These are phyloP conservation scores for Ascochyta clinopodiicola DNA, from an alignment of 2,329 filamentous ascomycete species.

Conservation along the genomic window DNA sequence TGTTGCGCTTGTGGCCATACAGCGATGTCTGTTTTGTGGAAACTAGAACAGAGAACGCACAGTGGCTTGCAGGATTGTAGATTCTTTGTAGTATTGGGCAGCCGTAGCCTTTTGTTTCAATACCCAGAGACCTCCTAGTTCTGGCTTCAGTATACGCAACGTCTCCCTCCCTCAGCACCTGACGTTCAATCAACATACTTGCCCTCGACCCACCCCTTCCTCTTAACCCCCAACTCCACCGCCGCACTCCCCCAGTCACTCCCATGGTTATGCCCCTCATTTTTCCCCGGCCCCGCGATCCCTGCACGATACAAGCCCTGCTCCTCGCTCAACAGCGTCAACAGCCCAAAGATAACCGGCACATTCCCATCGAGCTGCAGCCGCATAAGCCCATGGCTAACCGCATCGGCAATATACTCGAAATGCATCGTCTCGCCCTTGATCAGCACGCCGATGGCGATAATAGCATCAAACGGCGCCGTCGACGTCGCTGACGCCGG, in stretches of 20 bases:
- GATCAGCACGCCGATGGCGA: slow-evolving; percentile 94
- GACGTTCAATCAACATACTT: slow-evolving; percentile 56
- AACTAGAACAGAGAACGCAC: no score
- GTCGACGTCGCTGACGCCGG: slow-evolving; percentile 30
- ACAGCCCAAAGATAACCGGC: slow-evolving; percentile 88
- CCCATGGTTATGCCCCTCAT: slow-evolving; percentile 83
- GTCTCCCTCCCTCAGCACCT: no score
- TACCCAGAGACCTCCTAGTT: no score
- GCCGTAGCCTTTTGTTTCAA: no score
- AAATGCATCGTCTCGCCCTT: slow-evolving; percentile 99
- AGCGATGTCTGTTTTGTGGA: no score
- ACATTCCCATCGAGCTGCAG: slow-evolving; percentile 88
- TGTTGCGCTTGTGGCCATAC: no score
- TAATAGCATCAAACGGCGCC: slow-evolving; percentile 84
- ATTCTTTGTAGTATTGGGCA: no score
- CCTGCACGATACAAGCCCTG: slow-evolving; percentile 88
- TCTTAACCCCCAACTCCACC: slow-evolving; percentile 91
- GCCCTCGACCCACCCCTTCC: slow-evolving; percentile 80
- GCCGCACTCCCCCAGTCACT: slow-evolving; percentile 95
- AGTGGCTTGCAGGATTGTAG: no score
- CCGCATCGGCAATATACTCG: slow-evolving; percentile 94
- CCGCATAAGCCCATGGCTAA: slow-evolving; percentile 91
- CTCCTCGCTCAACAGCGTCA: slow-evolving; percentile 87
- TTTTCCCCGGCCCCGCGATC: slow-evolving; percentile 55
- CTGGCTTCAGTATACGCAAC: no score